phyloP scores from a whole-genome alignment of 225 moss, liverwort and hornwort genomes.

The Polytrichum commune region DNA sequence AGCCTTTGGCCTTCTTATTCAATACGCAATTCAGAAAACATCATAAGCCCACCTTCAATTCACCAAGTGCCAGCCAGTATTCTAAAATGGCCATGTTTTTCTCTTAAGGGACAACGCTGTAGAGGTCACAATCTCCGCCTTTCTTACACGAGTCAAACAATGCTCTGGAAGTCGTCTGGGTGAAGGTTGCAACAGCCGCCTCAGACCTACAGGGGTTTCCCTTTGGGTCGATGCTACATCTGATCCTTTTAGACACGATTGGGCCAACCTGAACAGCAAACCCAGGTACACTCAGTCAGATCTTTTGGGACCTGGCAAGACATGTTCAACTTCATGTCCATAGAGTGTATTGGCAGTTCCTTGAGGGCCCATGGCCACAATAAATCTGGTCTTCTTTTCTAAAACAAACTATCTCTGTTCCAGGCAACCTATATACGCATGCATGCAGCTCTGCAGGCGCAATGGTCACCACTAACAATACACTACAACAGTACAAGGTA shows the following conservation, averaged over 20 bases:
- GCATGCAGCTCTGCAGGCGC: too few relatives aligned
- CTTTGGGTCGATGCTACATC: constrained; percentile 40
- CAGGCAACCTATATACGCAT: too few relatives aligned
- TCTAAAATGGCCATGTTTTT: constrained; percentile 8
- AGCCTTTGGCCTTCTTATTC: too few relatives aligned
- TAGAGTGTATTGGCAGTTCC: too few relatives aligned
- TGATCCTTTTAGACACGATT: constrained; percentile 40
- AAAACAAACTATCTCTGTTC: too few relatives aligned
- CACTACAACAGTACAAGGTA: background rate
- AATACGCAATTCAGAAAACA: too few relatives aligned
- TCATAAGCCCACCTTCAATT: too few relatives aligned
- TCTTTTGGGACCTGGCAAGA: background rate
- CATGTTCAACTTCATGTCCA: background rate
- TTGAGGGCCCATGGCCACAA: too few relatives aligned
- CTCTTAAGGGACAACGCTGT: constrained; percentile 14
- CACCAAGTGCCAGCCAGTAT: too few relatives aligned
- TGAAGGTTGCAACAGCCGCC: constrained; percentile 67
- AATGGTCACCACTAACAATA: background rate
- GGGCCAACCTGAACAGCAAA: constrained; percentile 59
- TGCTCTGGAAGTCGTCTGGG: constrained; percentile 40
- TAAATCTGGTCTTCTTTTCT: too few relatives aligned
- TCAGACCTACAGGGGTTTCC: constrained; percentile 54
- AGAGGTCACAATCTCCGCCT: constrained; percentile 36
- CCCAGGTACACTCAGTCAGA: background rate
- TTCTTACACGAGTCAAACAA: constrained; percentile 45